These are phyloP conservation scores for Acer campestre DNA, from an alignment of 345 rosid genomes.

Conservation along the genomic window DNA sequence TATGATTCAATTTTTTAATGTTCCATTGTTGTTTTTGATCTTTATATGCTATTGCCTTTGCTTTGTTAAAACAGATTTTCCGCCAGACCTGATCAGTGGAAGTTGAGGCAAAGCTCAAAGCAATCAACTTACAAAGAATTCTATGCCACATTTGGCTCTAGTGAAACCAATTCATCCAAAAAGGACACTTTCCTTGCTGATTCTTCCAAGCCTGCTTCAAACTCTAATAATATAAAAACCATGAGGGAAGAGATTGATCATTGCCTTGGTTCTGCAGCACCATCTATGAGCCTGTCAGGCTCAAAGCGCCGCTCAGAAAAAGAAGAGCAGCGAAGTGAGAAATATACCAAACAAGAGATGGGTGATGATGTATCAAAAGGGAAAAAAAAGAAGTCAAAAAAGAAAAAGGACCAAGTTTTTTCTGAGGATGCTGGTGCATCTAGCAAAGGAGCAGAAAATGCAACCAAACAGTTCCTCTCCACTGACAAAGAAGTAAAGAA, in stretches of 20 bases:
- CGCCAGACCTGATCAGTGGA: constrained; percentile 75
- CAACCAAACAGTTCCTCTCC: constrained; percentile 45
- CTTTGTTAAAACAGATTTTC: constrained; percentile 52
- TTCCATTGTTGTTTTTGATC: background rate
- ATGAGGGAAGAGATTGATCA: constrained; percentile 55
- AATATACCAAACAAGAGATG: constrained; percentile 26
- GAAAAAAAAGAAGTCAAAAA: constrained; percentile 28
- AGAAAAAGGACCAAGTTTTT: constrained; percentile 21
- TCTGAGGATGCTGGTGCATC: constrained; percentile 26
- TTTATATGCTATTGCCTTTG: background rate
- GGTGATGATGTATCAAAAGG: constrained; percentile 26
- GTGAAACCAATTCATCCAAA: constrained; percentile 43
- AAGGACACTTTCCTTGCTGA: constrained; percentile 47
- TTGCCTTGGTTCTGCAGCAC: constrained; percentile 34
- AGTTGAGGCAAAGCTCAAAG: constrained; percentile 73
- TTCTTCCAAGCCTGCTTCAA: constrained; percentile 44
- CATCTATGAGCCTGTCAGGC: constrained; percentile 18
- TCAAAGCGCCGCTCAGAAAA: constrained; percentile 35
- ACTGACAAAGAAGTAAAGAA: constrained; percentile 45
- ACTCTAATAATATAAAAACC: constrained; percentile 40
- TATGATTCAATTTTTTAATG: background rate
- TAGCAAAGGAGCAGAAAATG: constrained; percentile 34
- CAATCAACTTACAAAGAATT: constrained; percentile 74
- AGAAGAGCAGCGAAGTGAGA: constrained; percentile 12
- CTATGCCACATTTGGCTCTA: constrained; percentile 64